Evolutionary conservation across 2,329 filamentous ascomycete genomes (phyloP), one percentile per base, ranked within the genome.

Genomic region (Pleoardoris graminearum): DNA sequence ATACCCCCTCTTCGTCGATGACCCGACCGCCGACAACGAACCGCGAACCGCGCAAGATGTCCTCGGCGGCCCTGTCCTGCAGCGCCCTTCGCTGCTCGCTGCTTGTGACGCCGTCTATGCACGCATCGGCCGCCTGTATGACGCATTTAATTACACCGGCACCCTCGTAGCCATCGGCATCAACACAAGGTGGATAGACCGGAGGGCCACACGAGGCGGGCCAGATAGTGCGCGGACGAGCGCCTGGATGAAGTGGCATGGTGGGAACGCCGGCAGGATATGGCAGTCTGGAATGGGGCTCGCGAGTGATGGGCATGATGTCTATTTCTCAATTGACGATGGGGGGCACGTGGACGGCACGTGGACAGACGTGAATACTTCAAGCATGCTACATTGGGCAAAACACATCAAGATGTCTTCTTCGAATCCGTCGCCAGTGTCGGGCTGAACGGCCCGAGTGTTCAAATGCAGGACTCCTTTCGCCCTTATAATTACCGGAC

Each of bases 91-190:
- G 3, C 63, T 84, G 11, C 69, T 78, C 1, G 70, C 79, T 21
- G 66, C 77, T 0, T 78, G 78, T 1, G 71, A 77, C 45, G 75
- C 73, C 37, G 69, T 84, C 5, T 82, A 82, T 48, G 79, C 76
- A 0, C 80, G 75, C 0, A 83, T 84, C 54, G 81, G 80, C 0
- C 81, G 80, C 8, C 78, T 83, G 54, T 84, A 81, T 44, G 81
- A 82, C 21, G 74, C 79, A 50, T 84, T 79, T 63, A 82, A 84
- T 60, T 82, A 82, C 55, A 82, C 80, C 1, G 60, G 61, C n/a
- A 50, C 50, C 2, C 25, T 64, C n/a, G 56, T 64, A 1, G 56
- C 60, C 21, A 51, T 62, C 5, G 59, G 63, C 21, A 48, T 64
- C 12, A 52, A 52, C 2, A 59, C 55, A 7, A 48, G 53, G 14